Percentiles rank a stretch among this genome's conserved stretches.
phyloP scores from a whole-genome alignment of 1,284 basidiomycete genomes.

The Cutaneotrichosporon arboriforme region DNA sequence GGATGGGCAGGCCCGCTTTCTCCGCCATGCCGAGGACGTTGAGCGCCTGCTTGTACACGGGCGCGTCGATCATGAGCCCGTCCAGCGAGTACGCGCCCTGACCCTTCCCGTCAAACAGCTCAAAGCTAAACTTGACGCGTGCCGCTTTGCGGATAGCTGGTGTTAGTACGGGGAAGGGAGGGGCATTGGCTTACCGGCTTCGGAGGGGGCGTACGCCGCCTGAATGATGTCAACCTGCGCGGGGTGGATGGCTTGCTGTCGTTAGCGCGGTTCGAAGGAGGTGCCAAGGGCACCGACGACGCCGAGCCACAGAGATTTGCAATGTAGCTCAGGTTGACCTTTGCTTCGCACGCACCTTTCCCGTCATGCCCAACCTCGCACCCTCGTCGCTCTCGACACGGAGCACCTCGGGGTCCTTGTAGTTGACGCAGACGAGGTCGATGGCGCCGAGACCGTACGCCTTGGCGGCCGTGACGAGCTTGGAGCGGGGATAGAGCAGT shows the following conservation, averaged over 20 bases:
- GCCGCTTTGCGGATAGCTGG: slow-evolving; percentile 69
- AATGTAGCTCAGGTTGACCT: not conserved
- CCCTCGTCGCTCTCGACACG: slow-evolving; percentile 74
- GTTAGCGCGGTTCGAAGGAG: not conserved
- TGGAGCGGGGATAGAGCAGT: slow-evolving; percentile 77
- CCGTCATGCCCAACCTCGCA: slow-evolving; percentile 70
- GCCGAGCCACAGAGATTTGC: too few relatives aligned
- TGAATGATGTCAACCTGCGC: slow-evolving; percentile 75
- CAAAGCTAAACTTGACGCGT: slow-evolving; percentile 54
- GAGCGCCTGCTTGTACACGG: slow-evolving; percentile 68
- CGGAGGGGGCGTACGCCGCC: slow-evolving; percentile 68
- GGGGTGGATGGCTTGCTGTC: slow-evolving; percentile 90
- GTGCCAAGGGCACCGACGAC: not conserved
- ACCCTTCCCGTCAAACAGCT: slow-evolving; percentile 36
- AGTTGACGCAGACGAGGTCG: slow-evolving; percentile 90
- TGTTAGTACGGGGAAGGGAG: slow-evolving; percentile 35
- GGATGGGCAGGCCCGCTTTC: slow-evolving; percentile 61
- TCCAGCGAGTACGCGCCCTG: slow-evolving; percentile 64
- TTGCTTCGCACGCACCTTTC: slow-evolving; percentile 57
- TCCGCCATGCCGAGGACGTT: slow-evolving; percentile 60
- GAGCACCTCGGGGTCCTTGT: slow-evolving; percentile 68
- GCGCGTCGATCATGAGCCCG: slow-evolving; percentile 83
- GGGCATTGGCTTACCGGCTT: slow-evolving; percentile 57
- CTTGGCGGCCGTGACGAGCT: slow-evolving; percentile 76
- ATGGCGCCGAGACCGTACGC: slow-evolving; percentile 79